phyloP scores from a whole-genome alignment of 768 basidiomycete species.

The Chalciporus sphaerocephalus region DNA sequence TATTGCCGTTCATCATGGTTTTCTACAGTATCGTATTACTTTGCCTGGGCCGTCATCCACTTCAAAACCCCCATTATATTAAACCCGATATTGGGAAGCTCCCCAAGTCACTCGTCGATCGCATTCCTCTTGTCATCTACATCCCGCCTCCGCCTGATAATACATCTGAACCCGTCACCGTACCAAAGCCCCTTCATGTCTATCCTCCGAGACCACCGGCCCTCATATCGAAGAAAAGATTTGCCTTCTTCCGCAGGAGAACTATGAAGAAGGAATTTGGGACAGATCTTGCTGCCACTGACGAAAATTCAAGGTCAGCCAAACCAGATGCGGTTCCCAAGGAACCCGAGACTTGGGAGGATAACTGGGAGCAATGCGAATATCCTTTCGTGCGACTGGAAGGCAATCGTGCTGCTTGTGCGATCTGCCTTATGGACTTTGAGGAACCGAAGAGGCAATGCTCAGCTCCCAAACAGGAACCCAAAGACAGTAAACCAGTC shows the following conservation, averaged over 20 bases:
- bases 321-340: constrained; percentile 12
- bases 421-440: constrained; percentile 82
- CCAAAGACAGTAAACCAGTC: constrained; percentile 11
- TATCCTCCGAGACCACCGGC: constrained; percentile 58
- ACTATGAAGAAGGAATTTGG: constrained; percentile 21
- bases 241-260: constrained; percentile 46
- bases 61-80: constrained; percentile 69
- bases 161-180: constrained; percentile 33
- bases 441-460: constrained; percentile 56
- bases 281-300: constrained; percentile 14
- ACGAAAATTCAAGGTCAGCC: constrained; percentile 10
- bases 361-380: constrained; percentile 69
- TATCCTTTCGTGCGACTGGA: constrained; percentile 82
- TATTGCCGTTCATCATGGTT: constrained; percentile 77
- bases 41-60: constrained; percentile 74
- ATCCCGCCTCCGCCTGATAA: constrained; percentile 72
- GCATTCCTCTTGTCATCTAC: constrained; percentile 80
- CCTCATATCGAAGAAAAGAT: constrained; percentile 38
- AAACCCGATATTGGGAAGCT: constrained; percentile 77
- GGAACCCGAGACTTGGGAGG: constrained; percentile 61
- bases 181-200: constrained; percentile 47
- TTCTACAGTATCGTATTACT: constrained; percentile 76
- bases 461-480: constrained; percentile 24
- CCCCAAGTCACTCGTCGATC: constrained; percentile 64
- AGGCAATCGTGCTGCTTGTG: constrained; percentile 78